Percentiles rank a stretch among this genome's conserved stretches.
Conservation (phyloP, 177 flowering plant species). For the Vitis hybrid region DNA sequence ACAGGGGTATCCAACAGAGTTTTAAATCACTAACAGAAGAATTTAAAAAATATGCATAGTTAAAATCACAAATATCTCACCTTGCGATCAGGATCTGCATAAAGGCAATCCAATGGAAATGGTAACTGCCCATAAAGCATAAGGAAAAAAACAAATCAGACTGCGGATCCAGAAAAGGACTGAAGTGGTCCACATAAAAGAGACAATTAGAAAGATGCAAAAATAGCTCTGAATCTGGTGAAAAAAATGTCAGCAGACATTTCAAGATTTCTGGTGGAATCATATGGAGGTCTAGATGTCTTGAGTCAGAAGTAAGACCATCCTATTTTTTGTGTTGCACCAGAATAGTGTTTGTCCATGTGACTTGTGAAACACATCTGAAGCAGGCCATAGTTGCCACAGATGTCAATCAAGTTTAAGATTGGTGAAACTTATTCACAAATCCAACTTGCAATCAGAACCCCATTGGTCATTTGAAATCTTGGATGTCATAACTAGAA, state of each 20-base stretch:
- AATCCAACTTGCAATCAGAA: no score
- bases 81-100: slow-evolving; percentile 90
- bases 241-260: background rate
- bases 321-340: no score
- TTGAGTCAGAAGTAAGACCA: background rate
- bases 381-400: no score
- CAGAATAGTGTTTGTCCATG: background rate
- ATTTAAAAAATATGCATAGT: background rate
- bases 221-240: background rate
- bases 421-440: no score
- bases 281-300: no score
- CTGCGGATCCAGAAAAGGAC: background rate
- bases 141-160: slow-evolving; percentile 10
- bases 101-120: slow-evolving; percentile 86
- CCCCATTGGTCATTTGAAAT: no score
- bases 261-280: slow-evolving; percentile 1
- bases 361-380: background rate
- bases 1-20: slow-evolving; percentile 1
- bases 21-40: background rate
- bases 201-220: no score
- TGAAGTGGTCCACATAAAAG: background rate
- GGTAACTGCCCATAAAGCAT: slow-evolving; percentile 56
- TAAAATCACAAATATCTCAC: slow-evolving; percentile 27
- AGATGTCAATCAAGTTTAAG: no score
- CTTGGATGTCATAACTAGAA: no score